phyloP scores from a whole-genome alignment of 805 yeast species.

The Ogataea minuta region DNA sequence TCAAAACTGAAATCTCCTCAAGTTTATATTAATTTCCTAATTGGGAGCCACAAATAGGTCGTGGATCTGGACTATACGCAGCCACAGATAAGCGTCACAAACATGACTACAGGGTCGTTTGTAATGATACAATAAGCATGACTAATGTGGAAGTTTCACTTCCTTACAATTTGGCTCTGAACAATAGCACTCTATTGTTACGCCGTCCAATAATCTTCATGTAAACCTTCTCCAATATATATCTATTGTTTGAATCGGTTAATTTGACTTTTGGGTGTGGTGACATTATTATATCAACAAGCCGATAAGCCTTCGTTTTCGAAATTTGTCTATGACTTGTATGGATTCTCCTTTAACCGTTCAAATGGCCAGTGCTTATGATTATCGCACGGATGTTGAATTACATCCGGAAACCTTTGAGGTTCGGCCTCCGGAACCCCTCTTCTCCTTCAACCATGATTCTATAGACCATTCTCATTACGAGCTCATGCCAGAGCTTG shows the following conservation, averaged over 20 bases:
- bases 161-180: not conserved
- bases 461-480: constrained; percentile 8
- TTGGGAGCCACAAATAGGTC: constrained; percentile 5
- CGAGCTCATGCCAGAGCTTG: constrained; percentile 12
- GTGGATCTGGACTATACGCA: not conserved
- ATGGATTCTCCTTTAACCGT: constrained; percentile 9
- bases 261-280: constrained; percentile 7
- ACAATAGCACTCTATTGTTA: constrained; percentile 1
- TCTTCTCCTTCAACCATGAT: constrained; percentile 5
- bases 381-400: constrained; percentile 7
- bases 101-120: not conserved
- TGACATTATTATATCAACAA: constrained; percentile 14
- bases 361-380: constrained; percentile 6
- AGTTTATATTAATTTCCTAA: constrained; percentile 2
- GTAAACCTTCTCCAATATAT: constrained; percentile 1
- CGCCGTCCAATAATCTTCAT: constrained; percentile 8
- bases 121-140: not conserved
- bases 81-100: constrained; percentile 8
- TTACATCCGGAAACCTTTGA: constrained; percentile 4
- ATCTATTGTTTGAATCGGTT: constrained; percentile 9
- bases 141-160: not conserved
- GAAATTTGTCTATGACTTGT: constrained; percentile 5
- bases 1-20: no score
- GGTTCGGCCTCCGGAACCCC: constrained; percentile 3
- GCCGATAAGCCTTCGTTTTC: constrained; percentile 10